Percentiles rank a stretch among this genome's conserved stretches.
Evolutionary conservation across 108 stramenopile species (phyloP).

Genomic region (Fragilariopsis cylindrus): DNA sequence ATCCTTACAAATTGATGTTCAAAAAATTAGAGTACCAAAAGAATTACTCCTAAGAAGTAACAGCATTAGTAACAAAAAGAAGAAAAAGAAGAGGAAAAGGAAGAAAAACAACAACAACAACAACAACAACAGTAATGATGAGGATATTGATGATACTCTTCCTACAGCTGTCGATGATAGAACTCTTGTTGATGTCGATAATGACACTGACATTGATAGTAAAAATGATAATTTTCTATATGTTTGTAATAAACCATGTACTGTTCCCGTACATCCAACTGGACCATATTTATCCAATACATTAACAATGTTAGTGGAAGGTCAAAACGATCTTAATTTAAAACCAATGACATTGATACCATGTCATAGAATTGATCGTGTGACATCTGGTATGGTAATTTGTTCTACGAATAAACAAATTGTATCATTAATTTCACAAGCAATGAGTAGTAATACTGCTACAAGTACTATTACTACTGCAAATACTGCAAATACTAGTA

Average conservation of each 20-base stretch:
- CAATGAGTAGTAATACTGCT: too few relatives aligned
- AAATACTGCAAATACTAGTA: too few relatives aligned
- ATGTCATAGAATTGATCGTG: constrained; percentile 81
- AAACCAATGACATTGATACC: constrained; percentile 64
- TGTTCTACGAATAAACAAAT: constrained; percentile 50
- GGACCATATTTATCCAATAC: constrained; percentile 82
- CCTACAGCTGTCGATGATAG: too few relatives aligned
- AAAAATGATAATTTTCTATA: constrained; percentile 35
- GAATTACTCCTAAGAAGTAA: constrained; percentile 3
- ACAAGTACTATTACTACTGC: too few relatives aligned
- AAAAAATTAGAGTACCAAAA: constrained; percentile 49
- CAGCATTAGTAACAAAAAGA: neutral
- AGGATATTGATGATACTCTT: neutral
- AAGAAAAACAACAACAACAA: neutral
- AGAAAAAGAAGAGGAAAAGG: too few relatives aligned
- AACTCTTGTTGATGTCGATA: neutral
- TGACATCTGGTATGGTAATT: constrained; percentile 76
- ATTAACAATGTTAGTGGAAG: constrained; percentile 76
- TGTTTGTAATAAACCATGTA: constrained; percentile 77
- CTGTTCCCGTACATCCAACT: constrained; percentile 79
- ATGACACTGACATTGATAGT: neutral
- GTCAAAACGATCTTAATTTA: constrained; percentile 37
- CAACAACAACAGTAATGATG: neutral
- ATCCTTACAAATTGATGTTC: constrained; percentile 38
- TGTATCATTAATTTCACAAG: too few relatives aligned